Evolutionary conservation across 345 rosid species (phyloP).

Genomic region (Boechera retrofracta): DNA sequence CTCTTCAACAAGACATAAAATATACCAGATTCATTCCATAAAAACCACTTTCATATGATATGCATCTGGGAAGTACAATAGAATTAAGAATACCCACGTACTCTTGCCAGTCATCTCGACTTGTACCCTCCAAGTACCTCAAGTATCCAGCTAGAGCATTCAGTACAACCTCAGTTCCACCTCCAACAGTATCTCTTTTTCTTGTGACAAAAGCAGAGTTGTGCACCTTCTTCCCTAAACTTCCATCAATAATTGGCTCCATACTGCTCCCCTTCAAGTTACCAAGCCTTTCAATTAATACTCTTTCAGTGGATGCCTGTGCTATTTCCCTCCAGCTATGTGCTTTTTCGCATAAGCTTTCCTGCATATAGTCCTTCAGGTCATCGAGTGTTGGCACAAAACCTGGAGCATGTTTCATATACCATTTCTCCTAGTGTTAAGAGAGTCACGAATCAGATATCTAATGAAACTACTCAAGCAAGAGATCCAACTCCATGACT

Average conservation of each 20-base stretch:
- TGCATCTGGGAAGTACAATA: conserved; percentile 12
- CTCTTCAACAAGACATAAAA: conserved; percentile 24
- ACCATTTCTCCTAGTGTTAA: conserved; percentile 41
- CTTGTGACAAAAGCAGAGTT: conserved; percentile 67
- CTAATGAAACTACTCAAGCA: conserved; percentile 12
- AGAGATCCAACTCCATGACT: not conserved
- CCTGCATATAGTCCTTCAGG: conserved; percentile 61
- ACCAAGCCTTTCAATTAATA: conserved; percentile 51
- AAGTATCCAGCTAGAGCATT: conserved; percentile 80
- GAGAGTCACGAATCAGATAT: conserved; percentile 34
- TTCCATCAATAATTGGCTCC: conserved; percentile 35
- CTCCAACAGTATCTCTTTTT: conserved; percentile 64
- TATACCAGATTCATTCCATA: conserved; percentile 4
- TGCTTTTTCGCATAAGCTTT: conserved; percentile 48
- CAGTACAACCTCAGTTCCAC: conserved; percentile 66
- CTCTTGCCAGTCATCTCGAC: conserved; percentile 91
- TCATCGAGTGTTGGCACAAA: conserved; percentile 66
- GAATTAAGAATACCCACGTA: conserved; percentile 49
- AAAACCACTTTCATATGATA: not conserved
- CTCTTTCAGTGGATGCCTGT: conserved; percentile 57
- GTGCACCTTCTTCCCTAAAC: conserved; percentile 47
- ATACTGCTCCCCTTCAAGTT: conserved; percentile 36
- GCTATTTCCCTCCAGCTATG: conserved; percentile 56
- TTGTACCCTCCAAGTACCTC: conserved; percentile 89
- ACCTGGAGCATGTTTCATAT: conserved; percentile 65